Evolutionary conservation across 1,284 basidiomycete species (phyloP).

Genomic region (Termitomyces sp.): DNA sequence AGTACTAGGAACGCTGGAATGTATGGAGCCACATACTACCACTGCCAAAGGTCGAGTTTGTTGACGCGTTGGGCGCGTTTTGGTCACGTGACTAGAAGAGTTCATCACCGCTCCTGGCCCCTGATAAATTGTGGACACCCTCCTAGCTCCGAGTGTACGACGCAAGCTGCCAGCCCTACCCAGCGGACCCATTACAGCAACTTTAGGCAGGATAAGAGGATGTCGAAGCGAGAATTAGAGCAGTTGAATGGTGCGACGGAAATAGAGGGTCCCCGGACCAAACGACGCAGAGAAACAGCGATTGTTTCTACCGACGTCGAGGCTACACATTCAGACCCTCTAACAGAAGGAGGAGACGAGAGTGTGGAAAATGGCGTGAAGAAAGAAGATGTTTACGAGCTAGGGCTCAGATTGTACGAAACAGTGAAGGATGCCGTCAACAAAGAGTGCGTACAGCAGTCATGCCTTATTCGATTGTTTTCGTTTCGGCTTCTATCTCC

Average conservation of each 20-base stretch:
- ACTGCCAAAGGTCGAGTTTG: too few species aligned
- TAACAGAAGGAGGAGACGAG: slow-evolving; percentile 19
- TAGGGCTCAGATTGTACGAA: slow-evolving; percentile 66
- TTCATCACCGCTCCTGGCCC: slow-evolving; percentile 13
- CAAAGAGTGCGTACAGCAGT: slow-evolving; percentile 67
- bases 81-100: slow-evolving; percentile 19
- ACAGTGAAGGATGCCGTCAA: slow-evolving; percentile 72
- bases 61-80: slow-evolving; percentile 17
- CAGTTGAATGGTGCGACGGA: slow-evolving; percentile 45
- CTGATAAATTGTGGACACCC: slow-evolving; percentile 16
- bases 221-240: slow-evolving; percentile 67
- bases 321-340: slow-evolving; percentile 30
- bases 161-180: slow-evolving; percentile 3
- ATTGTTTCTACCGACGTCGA: slow-evolving; percentile 34
- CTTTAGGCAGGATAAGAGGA: slow-evolving; percentile 20
- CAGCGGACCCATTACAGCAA: slow-evolving; percentile 6
- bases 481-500: slow-evolving; percentile 17
- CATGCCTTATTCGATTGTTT: slow-evolving; percentile 34
- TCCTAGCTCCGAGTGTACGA: slow-evolving; percentile 7
- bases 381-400: slow-evolving; percentile 42
- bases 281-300: slow-evolving; percentile 59
- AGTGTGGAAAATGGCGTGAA: slow-evolving; percentile 22
- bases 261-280: slow-evolving; percentile 55
- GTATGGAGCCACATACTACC: too few species aligned
- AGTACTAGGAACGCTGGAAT: too few species aligned